phyloP scores from a whole-genome alignment of 495 filamentous ascomycete genomes.

The Aspergillus bertholletiae region DNA sequence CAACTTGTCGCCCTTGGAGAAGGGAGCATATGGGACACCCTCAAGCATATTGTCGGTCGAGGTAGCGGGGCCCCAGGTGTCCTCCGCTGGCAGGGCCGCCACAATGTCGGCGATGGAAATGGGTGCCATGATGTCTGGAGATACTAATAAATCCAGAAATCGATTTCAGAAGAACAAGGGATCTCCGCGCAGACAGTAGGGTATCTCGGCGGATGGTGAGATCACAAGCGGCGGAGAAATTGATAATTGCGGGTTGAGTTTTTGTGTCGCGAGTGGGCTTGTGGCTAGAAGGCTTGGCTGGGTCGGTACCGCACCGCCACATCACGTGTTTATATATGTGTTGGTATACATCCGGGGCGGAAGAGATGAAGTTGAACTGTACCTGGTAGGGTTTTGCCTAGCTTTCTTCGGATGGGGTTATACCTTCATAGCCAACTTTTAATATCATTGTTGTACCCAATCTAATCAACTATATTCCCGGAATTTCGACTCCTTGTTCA shows the following conservation, averaged over 20 bases:
- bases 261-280: conserved; percentile 43
- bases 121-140: conserved; percentile 45
- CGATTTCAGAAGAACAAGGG: conserved; percentile 9
- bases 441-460: not conserved
- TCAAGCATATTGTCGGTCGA: conserved; percentile 80
- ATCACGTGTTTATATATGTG: conserved; percentile 4
- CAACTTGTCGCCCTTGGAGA: conserved; percentile 97
- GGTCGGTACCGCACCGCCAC: conserved; percentile 28
- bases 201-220: conserved; percentile 7
- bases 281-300: conserved; percentile 30
- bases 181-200: conserved; percentile 12
- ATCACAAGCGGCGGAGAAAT: conserved; percentile 27
- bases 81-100: conserved; percentile 57
- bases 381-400: not conserved
- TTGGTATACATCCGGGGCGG: not conserved
- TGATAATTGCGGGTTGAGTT: conserved; percentile 27
- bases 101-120: conserved; percentile 59
- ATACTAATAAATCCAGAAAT: not conserved
- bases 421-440: not conserved
- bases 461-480: not conserved
- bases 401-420: not conserved
- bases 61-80: conserved; percentile 81
- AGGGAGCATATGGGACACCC: conserved; percentile 94
- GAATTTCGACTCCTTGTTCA: not conserved
- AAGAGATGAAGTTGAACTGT: not conserved